Evolutionary conservation across 805 yeast species (phyloP).

Genomic region (Huiozyma sinensis): DNA sequence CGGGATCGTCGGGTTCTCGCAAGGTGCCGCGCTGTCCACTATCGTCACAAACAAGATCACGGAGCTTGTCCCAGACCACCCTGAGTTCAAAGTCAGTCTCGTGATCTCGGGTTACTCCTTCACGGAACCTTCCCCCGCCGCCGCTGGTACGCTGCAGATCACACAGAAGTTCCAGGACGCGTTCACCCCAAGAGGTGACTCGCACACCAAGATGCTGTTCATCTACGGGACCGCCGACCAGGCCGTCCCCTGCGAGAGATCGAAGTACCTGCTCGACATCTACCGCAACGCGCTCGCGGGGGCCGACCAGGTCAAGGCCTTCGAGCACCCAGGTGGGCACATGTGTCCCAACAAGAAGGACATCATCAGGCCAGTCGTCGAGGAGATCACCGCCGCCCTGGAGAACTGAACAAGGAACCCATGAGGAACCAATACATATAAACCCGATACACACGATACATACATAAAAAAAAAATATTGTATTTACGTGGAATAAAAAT

Average conservation of each 20-base stretch:
- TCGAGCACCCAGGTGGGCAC: constrained; percentile 94
- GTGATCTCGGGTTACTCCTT: constrained; percentile 59
- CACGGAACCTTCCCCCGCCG: constrained; percentile 32
- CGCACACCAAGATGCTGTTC: constrained; percentile 46
- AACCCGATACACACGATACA: no score
- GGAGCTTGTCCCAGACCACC: constrained; percentile 38
- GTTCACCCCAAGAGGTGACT: constrained; percentile 26
- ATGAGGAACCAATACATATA: no score
- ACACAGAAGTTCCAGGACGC: constrained; percentile 27
- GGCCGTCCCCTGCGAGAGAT: constrained; percentile 66
- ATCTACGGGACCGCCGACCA: constrained; percentile 82
- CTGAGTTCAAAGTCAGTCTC: constrained; percentile 56
- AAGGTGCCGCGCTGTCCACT: constrained; percentile 86
- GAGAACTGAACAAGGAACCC: background rate
- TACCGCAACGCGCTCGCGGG: constrained; percentile 24
- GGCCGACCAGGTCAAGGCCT: constrained; percentile 30
- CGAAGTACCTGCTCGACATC: constrained; percentile 46
- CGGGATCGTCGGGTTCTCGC: constrained; percentile 86
- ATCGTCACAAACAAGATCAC: constrained; percentile 51
- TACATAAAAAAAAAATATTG: no score
- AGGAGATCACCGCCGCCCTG: constrained; percentile 23
- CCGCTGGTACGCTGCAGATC: constrained; percentile 27
- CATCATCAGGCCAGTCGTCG: constrained; percentile 34
- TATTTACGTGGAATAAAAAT: no score
- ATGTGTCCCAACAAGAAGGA: constrained; percentile 85